These are phyloP conservation scores for Penicillium brevicompactum DNA, from an alignment of 2,329 filamentous ascomycete genomes.

Conservation along the genomic window DNA sequence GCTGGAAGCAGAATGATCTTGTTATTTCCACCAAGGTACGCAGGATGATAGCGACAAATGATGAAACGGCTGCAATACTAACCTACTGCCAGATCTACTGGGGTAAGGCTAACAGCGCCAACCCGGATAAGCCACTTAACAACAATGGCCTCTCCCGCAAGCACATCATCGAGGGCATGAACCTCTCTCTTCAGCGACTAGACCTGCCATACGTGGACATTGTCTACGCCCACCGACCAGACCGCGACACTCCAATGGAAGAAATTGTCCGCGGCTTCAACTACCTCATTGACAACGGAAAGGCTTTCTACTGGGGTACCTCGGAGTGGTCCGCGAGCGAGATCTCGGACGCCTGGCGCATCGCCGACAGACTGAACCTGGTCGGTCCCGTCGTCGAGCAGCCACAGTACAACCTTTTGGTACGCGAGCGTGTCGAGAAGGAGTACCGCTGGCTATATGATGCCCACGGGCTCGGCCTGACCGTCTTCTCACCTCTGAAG, in stretches of 20 bases:
- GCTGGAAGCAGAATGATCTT: constrained; percentile 59
- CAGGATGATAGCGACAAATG: neutral
- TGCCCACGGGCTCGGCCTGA: constrained; percentile 62
- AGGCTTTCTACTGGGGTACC: constrained; percentile 72
- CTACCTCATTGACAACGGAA: constrained; percentile 67
- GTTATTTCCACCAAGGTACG: constrained; percentile 59
- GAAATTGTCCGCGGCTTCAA: constrained; percentile 72
- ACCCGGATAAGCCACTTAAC: constrained; percentile 63
- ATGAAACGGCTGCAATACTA: neutral
- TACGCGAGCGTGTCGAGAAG: constrained; percentile 63
- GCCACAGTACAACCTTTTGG: constrained; percentile 67
- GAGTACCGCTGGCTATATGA: constrained; percentile 65
- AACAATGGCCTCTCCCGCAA: constrained; percentile 69
- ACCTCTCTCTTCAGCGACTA: constrained; percentile 61
- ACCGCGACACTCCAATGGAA: constrained; percentile 69
- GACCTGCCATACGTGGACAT: constrained; percentile 70
- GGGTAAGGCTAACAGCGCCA: constrained; percentile 62
- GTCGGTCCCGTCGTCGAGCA: constrained; percentile 69
- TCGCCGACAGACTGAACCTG: constrained; percentile 62
- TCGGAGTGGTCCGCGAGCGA: constrained; percentile 69
- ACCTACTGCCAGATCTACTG: constrained; percentile 59
- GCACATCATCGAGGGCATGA: constrained; percentile 68
- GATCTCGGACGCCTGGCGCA: constrained; percentile 64
- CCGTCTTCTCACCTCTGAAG: constrained; percentile 64
- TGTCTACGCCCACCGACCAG: constrained; percentile 69